Base-by-base conservation (phyloP, 1,139 yeast species). In the Ashbya aceris region DNA sequence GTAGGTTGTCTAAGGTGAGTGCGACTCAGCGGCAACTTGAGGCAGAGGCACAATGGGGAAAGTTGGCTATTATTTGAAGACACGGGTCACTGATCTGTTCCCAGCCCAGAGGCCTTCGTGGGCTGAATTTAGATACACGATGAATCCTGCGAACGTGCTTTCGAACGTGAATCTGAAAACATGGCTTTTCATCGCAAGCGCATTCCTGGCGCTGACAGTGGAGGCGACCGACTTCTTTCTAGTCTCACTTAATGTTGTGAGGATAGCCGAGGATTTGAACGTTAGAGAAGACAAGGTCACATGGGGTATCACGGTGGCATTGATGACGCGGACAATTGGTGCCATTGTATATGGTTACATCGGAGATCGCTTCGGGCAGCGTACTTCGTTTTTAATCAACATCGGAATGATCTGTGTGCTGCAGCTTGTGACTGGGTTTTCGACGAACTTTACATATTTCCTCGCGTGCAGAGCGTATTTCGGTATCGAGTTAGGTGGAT, bases 201-300 rank as follows among this genome's bases (percentile, higher is more conserved):
- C 86, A 2, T 77, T 79, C 52, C 56, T 70, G 47, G 85, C 83
- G 27, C 83, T 93, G 93, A 71, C 86, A 4, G 73, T 84, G 73
- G 93, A 83, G 59, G 83, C 93, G 2, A 71, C 82, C 60, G 93
- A 83, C 62, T 83, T 79, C 62, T 83, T 83, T 60, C 70, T 81
- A 27, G 82, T 81, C 9, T 75, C 84, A 6, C 68, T 80, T 36
- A 73, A 79, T 47, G 79, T 79, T 13, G 50, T 76, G 1, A 65
- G 62, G 8, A 69, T 83, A 41, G 85, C 91, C 4, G 51, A 57
- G 28, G 67, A 74, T 30, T 71, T 83, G 44, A 67, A 67, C 45
- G 70, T 67, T 27, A 51, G 68, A 10, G 74, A 74, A 31, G 70
- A 73, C 29, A 73, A 74, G 40, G 69, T 83, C 48, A 76, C 89